phyloP scores from a whole-genome alignment of 2,329 filamentous ascomycete genomes.

The Alternaria dauci region DNA sequence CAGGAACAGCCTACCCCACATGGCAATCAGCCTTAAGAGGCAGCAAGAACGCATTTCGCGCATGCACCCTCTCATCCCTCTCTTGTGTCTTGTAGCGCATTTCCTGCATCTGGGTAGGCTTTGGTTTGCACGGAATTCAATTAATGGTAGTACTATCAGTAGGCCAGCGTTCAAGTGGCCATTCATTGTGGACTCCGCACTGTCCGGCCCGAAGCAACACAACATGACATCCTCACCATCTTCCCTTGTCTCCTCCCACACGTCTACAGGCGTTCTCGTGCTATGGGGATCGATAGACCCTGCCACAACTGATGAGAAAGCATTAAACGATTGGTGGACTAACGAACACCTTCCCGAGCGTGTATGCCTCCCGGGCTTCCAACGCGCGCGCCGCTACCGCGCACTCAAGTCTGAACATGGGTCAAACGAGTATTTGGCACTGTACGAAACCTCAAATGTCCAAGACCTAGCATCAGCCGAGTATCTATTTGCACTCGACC shows the following conservation, averaged over 20 bases:
- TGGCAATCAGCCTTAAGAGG: neutral
- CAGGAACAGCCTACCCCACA: slow-evolving; percentile 3
- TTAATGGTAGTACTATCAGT: neutral
- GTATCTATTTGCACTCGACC: slow-evolving; percentile 19
- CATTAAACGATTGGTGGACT: slow-evolving; percentile 30
- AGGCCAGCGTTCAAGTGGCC: neutral
- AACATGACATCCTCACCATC: slow-evolving; percentile 1
- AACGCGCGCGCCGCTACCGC: slow-evolving; percentile 22
- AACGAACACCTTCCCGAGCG: slow-evolving; percentile 30
- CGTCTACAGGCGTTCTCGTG: slow-evolving; percentile 4
- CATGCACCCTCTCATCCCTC: neutral
- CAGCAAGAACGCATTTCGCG: neutral
- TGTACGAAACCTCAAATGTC: slow-evolving; percentile 18
- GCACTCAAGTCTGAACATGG: neutral
- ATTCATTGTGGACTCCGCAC: neutral
- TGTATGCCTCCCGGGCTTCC: slow-evolving; percentile 23
- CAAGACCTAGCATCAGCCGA: slow-evolving; percentile 13
- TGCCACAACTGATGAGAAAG: slow-evolving; percentile 8
- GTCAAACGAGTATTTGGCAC: slow-evolving; percentile 16
- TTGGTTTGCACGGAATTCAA: neutral
- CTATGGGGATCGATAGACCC: slow-evolving; percentile 23
- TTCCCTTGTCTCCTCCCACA: neutral
- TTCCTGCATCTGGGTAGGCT: neutral
- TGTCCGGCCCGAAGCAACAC: neutral
- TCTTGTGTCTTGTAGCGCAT: neutral